These are phyloP conservation scores for Ophiosphaerella herpotricha DNA, from an alignment of 2,329 filamentous ascomycete species.

Conservation along the genomic window DNA sequence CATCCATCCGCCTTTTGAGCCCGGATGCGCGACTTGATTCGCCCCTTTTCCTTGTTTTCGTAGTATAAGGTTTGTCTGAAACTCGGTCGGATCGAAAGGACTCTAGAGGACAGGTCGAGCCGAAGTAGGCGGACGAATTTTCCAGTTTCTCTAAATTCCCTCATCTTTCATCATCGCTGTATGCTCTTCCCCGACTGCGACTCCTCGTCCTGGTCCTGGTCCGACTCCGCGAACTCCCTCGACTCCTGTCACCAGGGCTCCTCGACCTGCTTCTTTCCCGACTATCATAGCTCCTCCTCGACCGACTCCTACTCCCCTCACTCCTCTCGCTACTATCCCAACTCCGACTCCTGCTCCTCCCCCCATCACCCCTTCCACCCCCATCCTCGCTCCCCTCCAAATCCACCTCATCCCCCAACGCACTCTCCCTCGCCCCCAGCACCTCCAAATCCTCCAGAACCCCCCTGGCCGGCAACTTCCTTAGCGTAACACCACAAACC, in stretches of 20 bases:
- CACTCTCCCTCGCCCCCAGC: slow-evolving; percentile 82
- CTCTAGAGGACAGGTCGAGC: too few relatives aligned
- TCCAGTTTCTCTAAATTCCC: too few relatives aligned
- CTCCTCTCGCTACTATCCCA: slow-evolving; percentile 10
- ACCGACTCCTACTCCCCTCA: slow-evolving; percentile 7
- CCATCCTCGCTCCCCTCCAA: slow-evolving; percentile 15
- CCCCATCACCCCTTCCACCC: slow-evolving; percentile 5
- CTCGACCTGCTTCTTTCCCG: slow-evolving; percentile 6
- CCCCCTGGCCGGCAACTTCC: slow-evolving; percentile 84
- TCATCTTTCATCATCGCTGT: neutral
- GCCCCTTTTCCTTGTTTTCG: too few relatives aligned
- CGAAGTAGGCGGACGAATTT: too few relatives aligned
- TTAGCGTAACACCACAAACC: slow-evolving; percentile 87
- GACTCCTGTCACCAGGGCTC: neutral
- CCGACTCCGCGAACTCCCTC: neutral
- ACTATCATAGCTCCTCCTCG: slow-evolving; percentile 9
- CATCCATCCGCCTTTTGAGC: too few relatives aligned
- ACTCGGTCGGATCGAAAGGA: too few relatives aligned
- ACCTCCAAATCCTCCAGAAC: slow-evolving; percentile 87
- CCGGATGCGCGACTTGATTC: too few relatives aligned
- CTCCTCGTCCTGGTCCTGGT: neutral
- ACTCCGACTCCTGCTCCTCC: slow-evolving; percentile 16
- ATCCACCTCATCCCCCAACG: slow-evolving; percentile 71
- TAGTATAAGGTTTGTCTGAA: too few relatives aligned
- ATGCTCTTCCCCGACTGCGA: neutral